These are phyloP conservation scores for Nissolia schottii DNA, from an alignment of 306 rosid species.

Conservation along the genomic window DNA sequence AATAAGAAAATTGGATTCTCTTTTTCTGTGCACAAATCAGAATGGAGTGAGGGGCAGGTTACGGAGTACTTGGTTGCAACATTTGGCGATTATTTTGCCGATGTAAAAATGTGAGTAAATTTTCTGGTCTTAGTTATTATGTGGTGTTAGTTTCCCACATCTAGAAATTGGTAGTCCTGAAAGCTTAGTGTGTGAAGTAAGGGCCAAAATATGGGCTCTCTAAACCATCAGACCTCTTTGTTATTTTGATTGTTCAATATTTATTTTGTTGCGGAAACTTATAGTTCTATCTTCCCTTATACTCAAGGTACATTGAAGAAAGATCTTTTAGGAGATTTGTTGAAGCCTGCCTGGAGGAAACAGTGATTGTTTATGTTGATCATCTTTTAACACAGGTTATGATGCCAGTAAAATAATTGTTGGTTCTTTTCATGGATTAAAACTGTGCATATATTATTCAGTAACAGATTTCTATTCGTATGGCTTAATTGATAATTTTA, in stretches of 20 bases:
- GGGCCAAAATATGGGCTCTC: neutral
- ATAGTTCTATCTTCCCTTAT: slow-evolving; percentile 14
- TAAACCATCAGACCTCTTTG: neutral
- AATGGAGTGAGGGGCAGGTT: slow-evolving; percentile 91
- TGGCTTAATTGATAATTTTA: slow-evolving; percentile 22
- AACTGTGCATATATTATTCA: slow-evolving; percentile 7
- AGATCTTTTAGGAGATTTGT: slow-evolving; percentile 96
- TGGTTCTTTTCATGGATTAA: slow-evolving; percentile 1
- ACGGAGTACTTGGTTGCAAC: slow-evolving; percentile 95
- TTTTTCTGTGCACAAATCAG: slow-evolving; percentile 43
- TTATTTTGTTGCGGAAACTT: slow-evolving; percentile 15
- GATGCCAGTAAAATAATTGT: neutral
- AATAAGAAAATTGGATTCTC: neutral
- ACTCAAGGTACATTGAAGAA: slow-evolving; percentile 90
- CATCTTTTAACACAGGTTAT: slow-evolving; percentile 86
- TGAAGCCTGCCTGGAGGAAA: slow-evolving; percentile 98
- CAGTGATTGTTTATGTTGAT: slow-evolving; percentile 81
- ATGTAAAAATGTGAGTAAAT: slow-evolving; percentile 80
- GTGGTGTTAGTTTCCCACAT: neutral
- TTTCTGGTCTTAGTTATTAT: slow-evolving; percentile 14
- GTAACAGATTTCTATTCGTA: slow-evolving; percentile 18
- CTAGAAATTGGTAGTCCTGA: neutral
- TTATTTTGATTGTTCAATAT: neutral
- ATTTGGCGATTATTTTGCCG: slow-evolving; percentile 89
- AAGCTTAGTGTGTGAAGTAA: neutral